Base-by-base conservation (phyloP, 2,329 filamentous ascomycete species). In the Diaporthe destruens region DNA sequence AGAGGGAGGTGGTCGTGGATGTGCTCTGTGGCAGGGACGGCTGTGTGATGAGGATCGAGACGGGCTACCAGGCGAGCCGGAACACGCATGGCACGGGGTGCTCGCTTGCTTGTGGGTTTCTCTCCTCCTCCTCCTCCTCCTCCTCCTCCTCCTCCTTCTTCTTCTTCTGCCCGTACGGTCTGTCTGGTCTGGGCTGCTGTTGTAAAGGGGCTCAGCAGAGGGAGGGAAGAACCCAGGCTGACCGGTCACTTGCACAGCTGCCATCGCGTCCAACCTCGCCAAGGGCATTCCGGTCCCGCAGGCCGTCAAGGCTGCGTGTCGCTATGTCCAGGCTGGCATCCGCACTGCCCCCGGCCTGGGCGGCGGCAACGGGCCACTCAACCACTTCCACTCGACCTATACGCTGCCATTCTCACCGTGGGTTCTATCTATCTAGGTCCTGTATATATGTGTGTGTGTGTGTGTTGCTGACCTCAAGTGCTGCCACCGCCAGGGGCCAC, bases 41-140 rank as follows among this genome's bases (percentile, higher is more conserved):
- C n/a, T 81, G 87, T 0, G 85, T 90, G 1, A n/a, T n/a, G n/a
- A 84, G 90, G 51, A 87, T 98, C 63, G 88, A 95, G 80, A 93
- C 90, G 51, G 86, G 87, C 6, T 98, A 93, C 79, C 86, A 94
- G 75, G 83, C 86, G 12, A 94, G 92, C 11, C 92, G 86, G 73
- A 96, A 96, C 79, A 98, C 96, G 0, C 96, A 99, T 78, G 96
- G 96, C 0, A 98, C 96, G 0, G 96, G 96, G 5, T 99, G 96
- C 80, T 97, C 95, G 12, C 87, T 98, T 73, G 96, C 96, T 53
- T 98, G 92, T 93, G 81, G 84, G 91, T 85, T 12, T 1, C n/a
- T n/a, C n/a, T n/a, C n/a, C n/a, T n/a, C n/a, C n/a, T n/a, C n/a
- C n/a, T n/a, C n/a, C n/a, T n/a, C n/a, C n/a, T n/a, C n/a, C n/a